A percentile compares a stretch with the other conserved stretches of the same genome.
Evolutionary conservation across 495 filamentous ascomycete species (phyloP).

Genomic region (Pseudomonodictys pantanalensis): DNA sequence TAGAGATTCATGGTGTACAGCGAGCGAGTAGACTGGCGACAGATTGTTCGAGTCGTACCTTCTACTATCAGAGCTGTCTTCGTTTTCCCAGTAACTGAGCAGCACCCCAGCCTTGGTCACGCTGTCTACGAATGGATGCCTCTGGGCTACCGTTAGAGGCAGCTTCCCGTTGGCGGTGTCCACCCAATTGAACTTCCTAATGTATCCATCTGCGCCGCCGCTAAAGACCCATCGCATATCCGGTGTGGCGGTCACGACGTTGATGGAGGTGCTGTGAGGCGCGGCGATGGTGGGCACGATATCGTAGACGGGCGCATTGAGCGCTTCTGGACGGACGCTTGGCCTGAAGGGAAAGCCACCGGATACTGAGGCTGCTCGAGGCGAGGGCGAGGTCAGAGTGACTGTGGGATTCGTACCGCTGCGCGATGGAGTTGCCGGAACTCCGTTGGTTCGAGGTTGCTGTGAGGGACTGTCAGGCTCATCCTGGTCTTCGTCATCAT

Average conservation of each 20-base stretch:
- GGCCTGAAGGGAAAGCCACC: slow-evolving; percentile 55
- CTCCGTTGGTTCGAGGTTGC: slow-evolving; percentile 46
- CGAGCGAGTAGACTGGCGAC: slow-evolving; percentile 90
- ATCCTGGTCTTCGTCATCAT: slow-evolving; percentile 61
- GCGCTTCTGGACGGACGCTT: slow-evolving; percentile 70
- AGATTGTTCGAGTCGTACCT: slow-evolving; percentile 51
- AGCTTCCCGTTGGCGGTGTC: slow-evolving; percentile 93
- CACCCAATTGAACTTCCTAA: slow-evolving; percentile 92
- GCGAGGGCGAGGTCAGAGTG: slow-evolving; percentile 41
- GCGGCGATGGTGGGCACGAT: slow-evolving; percentile 96
- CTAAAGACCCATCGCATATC: slow-evolving; percentile 96
- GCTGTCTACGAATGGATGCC: slow-evolving; percentile 95
- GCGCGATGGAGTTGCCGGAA: slow-evolving; percentile 34
- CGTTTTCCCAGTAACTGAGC: slow-evolving; percentile 96
- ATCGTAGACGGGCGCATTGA: slow-evolving; percentile 85
- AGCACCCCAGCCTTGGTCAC: slow-evolving; percentile 91
- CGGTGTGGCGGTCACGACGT: slow-evolving; percentile 84
- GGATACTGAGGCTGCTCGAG: slow-evolving; percentile 49
- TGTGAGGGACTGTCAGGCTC: slow-evolving; percentile 46
- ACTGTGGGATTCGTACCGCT: slow-evolving; percentile 30
- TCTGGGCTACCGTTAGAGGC: slow-evolving; percentile 89
- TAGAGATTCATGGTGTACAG: slow-evolving; percentile 80
- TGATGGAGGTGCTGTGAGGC: slow-evolving; percentile 93
- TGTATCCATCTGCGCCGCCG: slow-evolving; percentile 89
- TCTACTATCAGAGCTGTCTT: slow-evolving; percentile 45